These are phyloP conservation scores for Rachicladosporium sp. DNA, from an alignment of 2,329 filamentous ascomycete species.

Conservation along the genomic window DNA sequence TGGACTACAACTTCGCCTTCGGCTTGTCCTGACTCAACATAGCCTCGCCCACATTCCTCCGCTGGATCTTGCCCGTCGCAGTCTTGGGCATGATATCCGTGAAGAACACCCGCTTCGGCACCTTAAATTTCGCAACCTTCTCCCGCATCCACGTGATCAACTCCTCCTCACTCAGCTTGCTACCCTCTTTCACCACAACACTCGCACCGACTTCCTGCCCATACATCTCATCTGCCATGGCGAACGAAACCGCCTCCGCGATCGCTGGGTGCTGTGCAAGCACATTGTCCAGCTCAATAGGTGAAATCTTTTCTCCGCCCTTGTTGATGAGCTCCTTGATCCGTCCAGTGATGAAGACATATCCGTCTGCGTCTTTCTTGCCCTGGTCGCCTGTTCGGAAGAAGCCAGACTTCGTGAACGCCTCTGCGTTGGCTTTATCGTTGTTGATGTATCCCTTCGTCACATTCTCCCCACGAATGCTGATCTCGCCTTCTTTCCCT, in stretches of 20 bases:
- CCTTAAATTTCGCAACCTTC: conserved; percentile 70
- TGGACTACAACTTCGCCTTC: conserved; percentile 7
- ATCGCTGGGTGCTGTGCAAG: conserved; percentile 61
- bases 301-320: conserved; percentile 79
- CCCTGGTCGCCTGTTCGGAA: conserved; percentile 85
- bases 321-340: conserved; percentile 93
- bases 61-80: conserved; percentile 80
- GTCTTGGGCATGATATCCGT: conserved; percentile 74
- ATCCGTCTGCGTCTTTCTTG: conserved; percentile 66
- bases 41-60: conserved; percentile 71
- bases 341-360: conserved; percentile 75
- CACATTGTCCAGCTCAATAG: conserved; percentile 77
- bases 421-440: conserved; percentile 57
- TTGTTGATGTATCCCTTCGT: conserved; percentile 82
- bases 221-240: conserved; percentile 69
- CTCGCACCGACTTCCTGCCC: conserved; percentile 72
- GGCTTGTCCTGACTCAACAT: conserved; percentile 46
- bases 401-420: conserved; percentile 64
- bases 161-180: conserved; percentile 42
- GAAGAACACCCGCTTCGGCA: conserved; percentile 77
- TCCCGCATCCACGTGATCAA: conserved; percentile 57
- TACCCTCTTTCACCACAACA: conserved; percentile 57
- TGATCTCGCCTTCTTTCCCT: conserved; percentile 68
- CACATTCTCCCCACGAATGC: conserved; percentile 69
- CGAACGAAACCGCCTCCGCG: conserved; percentile 71